A percentile compares a stretch with the other conserved stretches of the same genome.
Conservation (phyloP, 2,329 filamentous ascomycete species). For the Alternaria sp. region DNA sequence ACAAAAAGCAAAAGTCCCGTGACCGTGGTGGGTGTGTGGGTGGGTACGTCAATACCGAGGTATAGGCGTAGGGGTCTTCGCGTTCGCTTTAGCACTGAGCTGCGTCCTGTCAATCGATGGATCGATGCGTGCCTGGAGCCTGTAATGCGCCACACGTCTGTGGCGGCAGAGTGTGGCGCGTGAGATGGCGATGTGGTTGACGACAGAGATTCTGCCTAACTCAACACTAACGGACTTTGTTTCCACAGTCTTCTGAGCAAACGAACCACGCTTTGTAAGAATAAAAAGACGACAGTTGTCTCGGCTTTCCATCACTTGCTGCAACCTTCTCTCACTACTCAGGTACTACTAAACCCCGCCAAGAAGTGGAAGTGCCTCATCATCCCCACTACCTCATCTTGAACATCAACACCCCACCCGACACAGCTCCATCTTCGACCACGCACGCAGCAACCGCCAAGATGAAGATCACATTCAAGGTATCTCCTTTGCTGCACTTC, state of each 20-base stretch:
- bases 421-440: constrained; percentile 31
- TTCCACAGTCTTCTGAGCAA: constrained; percentile 36
- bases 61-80: neutral
- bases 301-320: neutral
- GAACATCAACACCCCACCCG: constrained; percentile 35
- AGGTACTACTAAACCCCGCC: constrained; percentile 12
- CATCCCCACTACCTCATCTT: constrained; percentile 23
- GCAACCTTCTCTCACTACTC: constrained; percentile 7
- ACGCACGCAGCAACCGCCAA: constrained; percentile 38
- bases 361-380: constrained; percentile 16
- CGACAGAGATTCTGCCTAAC: constrained; percentile 12
- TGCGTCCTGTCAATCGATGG: neutral
- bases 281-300: neutral
- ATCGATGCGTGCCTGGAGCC: neutral
- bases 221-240: neutral
- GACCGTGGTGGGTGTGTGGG: neutral
- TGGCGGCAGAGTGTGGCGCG: constrained; percentile 6
- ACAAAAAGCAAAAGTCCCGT: constrained; percentile 9
- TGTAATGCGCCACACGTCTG: constrained; percentile 3
- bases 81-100: constrained; percentile 1
- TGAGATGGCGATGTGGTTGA: neutral
- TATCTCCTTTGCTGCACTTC: constrained; percentile 43
- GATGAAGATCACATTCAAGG: constrained; percentile 79
- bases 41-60: constrained; percentile 1
- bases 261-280: neutral